phyloP scores from a whole-genome alignment of 139 green algal genomes.

The Tetratostichococcus sp. region DNA sequence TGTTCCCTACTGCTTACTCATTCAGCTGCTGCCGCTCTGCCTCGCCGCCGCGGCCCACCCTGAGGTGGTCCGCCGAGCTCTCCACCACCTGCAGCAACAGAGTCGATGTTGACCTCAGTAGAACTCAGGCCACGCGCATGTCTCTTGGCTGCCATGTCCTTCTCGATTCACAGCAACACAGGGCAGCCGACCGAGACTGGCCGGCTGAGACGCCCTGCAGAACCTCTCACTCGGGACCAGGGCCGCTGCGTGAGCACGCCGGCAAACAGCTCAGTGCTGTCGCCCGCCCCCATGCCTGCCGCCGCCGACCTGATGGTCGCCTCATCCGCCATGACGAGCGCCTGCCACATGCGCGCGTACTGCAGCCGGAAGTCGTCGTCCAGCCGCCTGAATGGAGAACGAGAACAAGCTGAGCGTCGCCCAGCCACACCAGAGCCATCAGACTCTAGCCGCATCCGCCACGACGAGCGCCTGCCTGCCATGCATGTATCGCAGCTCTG shows the following conservation, averaged over 20 bases:
- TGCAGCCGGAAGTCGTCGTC: slow-evolving; percentile 52
- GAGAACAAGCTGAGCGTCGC: too few species aligned
- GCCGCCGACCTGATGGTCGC: slow-evolving; percentile 58
- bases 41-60: slow-evolving; percentile 12
- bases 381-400: slow-evolving; percentile 17
- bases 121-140: too few species aligned
- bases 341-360: slow-evolving; percentile 77
- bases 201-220: too few species aligned
- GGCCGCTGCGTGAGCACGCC: slow-evolving; percentile 81
- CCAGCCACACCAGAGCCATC: too few species aligned
- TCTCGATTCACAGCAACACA: too few species aligned
- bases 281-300: slow-evolving; percentile 78
- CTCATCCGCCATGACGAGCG: slow-evolving; percentile 78
- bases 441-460: too few species aligned
- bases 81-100: slow-evolving; percentile 24
- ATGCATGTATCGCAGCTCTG: too few species aligned
- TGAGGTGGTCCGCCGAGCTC: slow-evolving; percentile 47
- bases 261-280: slow-evolving; percentile 75
- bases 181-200: too few species aligned
- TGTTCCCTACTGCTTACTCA: too few species aligned
- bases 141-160: too few species aligned
- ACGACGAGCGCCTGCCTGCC: too few species aligned
- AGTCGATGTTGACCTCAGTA: too few species aligned
- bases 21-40: not conserved
- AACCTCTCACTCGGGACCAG: slow-evolving; percentile 69